Conservation (phyloP, 2,329 filamentous ascomycete genomes). For the Hirsutella thompsonii region DNA sequence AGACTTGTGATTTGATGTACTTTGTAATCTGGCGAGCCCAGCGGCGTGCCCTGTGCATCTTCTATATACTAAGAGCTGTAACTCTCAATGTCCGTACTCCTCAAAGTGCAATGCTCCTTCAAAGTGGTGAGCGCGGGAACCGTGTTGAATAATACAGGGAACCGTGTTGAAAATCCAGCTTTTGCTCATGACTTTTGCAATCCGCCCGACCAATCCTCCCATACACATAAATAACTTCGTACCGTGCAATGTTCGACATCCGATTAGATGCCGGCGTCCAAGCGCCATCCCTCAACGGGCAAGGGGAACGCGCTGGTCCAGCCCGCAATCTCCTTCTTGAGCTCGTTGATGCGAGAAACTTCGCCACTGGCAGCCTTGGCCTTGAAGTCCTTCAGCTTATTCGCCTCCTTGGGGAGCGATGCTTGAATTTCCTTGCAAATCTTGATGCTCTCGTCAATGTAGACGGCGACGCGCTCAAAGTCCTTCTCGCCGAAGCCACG, state of each 20-base stretch:
- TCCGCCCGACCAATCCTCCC: too few relatives aligned
- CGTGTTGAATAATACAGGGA: too few relatives aligned
- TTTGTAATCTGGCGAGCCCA: too few relatives aligned
- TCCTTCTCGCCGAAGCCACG: slow-evolving; percentile 87
- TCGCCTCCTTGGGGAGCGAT: slow-evolving; percentile 83
- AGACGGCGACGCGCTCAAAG: slow-evolving; percentile 79
- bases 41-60: too few relatives aligned
- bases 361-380: slow-evolving; percentile 71
- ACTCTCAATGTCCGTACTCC: too few relatives aligned
- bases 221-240: slow-evolving; percentile 12
- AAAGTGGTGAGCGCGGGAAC: too few relatives aligned
- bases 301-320: slow-evolving; percentile 92
- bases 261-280: slow-evolving; percentile 43
- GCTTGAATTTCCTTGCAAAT: slow-evolving; percentile 80
- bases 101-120: too few relatives aligned
- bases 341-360: slow-evolving; percentile 66
- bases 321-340: slow-evolving; percentile 77
- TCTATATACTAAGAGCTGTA: too few relatives aligned
- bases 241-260: background rate
- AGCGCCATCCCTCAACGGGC: slow-evolving; percentile 63
- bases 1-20: too few relatives aligned
- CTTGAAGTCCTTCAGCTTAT: slow-evolving; percentile 99
- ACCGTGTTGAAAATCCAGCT: slow-evolving; percentile 15
- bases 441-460: slow-evolving; percentile 83
- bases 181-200: too few relatives aligned